Percentiles rank a stretch among this genome's conserved stretches.
Conservation (phyloP, 2,329 filamentous ascomycete species). For the Sporothrix brunneoviolacea region DNA sequence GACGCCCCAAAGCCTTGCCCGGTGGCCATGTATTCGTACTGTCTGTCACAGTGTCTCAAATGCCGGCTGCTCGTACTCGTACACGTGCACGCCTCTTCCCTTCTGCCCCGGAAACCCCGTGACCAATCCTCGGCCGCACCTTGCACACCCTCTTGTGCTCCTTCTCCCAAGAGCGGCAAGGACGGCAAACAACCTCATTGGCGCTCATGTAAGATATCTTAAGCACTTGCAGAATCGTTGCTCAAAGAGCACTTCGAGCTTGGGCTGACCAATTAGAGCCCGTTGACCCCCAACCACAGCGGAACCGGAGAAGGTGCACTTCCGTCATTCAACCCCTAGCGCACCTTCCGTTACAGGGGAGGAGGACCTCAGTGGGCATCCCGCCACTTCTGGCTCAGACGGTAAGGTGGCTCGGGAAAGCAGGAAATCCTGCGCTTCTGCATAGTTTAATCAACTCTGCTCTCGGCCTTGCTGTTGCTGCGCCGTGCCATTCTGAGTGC, state of each 20-base stretch:
- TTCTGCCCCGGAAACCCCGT: not conserved
- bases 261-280: no score
- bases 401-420: not conserved
- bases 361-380: not conserved
- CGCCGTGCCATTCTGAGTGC: no score
- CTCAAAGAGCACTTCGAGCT: no score
- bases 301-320: conserved; percentile 14
- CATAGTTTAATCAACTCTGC: not conserved
- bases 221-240: no score
- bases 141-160: no score
- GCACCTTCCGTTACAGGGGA: not conserved
- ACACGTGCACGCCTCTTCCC: not conserved
- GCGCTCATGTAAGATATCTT: no score
- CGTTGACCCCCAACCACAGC: conserved; percentile 1
- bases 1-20: not conserved
- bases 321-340: conserved; percentile 2
- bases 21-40: not conserved
- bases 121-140: not conserved
- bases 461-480: no score
- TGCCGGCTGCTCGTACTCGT: not conserved
- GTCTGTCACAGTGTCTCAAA: conserved; percentile 4
- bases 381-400: not conserved
- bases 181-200: no score
- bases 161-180: no score
- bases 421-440: not conserved